Evolutionary conservation across 2,329 filamentous ascomycete species (phyloP).

Genomic region (Penicillium sp.): DNA sequence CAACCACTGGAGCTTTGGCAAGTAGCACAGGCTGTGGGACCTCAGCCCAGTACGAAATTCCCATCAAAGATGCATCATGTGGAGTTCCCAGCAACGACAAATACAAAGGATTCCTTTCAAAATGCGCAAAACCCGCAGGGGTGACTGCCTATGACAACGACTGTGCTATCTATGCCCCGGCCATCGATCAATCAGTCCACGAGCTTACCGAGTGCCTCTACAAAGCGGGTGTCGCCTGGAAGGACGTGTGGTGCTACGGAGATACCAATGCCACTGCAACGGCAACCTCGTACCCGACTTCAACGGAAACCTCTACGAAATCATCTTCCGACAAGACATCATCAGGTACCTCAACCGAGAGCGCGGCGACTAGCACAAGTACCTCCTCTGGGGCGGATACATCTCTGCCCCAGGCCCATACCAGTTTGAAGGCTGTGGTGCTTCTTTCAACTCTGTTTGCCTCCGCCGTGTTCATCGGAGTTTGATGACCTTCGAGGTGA

Average conservation of each 20-base stretch:
- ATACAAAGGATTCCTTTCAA: constrained; percentile 19
- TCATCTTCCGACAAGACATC: neutral
- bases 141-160: constrained; percentile 23
- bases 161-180: constrained; percentile 26
- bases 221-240: constrained; percentile 22
- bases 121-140: constrained; percentile 22
- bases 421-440: constrained; percentile 1
- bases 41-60: constrained; percentile 26
- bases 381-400: neutral
- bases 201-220: constrained; percentile 29
- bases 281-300: constrained; percentile 15
- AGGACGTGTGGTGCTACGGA: constrained; percentile 29
- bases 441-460: constrained; percentile 7
- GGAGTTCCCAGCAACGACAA: constrained; percentile 24
- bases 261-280: constrained; percentile 25
- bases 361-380: constrained; percentile 1
- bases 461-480: neutral
- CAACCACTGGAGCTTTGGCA: constrained; percentile 11
- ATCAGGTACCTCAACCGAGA: constrained; percentile 4
- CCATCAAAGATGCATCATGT: constrained; percentile 28
- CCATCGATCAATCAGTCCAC: constrained; percentile 26
- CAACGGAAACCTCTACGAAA: constrained; percentile 8
- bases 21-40: constrained; percentile 17
- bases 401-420: neutral
- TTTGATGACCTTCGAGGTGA: neutral